These are phyloP conservation scores for Colletotrichum incanum DNA, from an alignment of 2,329 filamentous ascomycete genomes.

Conservation along the genomic window DNA sequence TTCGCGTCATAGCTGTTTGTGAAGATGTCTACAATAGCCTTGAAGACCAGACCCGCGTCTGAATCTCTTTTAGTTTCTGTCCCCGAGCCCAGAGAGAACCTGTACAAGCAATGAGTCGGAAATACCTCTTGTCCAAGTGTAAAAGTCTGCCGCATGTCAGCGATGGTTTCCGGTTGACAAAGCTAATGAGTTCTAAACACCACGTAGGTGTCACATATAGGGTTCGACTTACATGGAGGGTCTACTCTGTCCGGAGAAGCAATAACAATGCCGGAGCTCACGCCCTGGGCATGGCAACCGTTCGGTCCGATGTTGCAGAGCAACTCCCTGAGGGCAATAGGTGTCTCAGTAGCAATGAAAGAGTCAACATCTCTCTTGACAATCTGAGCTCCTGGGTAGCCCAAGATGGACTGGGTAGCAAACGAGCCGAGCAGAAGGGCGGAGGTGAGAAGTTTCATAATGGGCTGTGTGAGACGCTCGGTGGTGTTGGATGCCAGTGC, in stretches of 20 bases:
- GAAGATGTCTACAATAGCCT: conserved; percentile 78
- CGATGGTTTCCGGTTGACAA: neutral
- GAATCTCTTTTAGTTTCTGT: neutral
- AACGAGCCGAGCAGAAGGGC: conserved; percentile 66
- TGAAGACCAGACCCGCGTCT: conserved; percentile 80
- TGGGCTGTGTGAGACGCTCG: conserved; percentile 52
- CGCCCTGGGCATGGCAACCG: conserved; percentile 66
- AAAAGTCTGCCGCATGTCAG: conserved; percentile 72
- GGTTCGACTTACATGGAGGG: conserved; percentile 68
- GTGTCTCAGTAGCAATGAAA: conserved; percentile 68
- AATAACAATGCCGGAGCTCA: conserved; percentile 67
- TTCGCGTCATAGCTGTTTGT: conserved; percentile 69
- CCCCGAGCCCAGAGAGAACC: neutral
- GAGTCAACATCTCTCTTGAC: conserved; percentile 66
- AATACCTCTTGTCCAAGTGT: conserved; percentile 77
- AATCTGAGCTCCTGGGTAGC: conserved; percentile 60
- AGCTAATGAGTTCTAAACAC: neutral
- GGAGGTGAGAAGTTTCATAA: conserved; percentile 68
- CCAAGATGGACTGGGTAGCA: conserved; percentile 67
- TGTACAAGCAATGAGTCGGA: too few relatives aligned
- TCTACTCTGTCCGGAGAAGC: conserved; percentile 69
- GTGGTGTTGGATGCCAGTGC: conserved; percentile 38
- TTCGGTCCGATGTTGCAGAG: conserved; percentile 73
- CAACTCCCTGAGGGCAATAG: conserved; percentile 66
- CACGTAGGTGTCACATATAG: too few relatives aligned